Base-by-base conservation (phyloP, 2,329 filamentous ascomycete genomes). In the Penicillium vulpinum region DNA sequence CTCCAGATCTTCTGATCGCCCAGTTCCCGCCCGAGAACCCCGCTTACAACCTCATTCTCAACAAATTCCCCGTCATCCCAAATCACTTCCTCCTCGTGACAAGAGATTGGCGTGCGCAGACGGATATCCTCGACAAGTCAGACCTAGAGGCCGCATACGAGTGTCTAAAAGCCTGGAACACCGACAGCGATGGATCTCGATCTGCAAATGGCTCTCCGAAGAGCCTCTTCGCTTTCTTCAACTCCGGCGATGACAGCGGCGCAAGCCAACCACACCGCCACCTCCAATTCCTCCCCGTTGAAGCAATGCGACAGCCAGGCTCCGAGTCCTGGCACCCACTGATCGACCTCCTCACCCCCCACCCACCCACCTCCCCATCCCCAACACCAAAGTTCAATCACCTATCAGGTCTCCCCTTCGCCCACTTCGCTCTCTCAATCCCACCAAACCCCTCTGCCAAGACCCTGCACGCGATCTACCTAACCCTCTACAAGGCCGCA, bases 31-130 rank as follows among this genome's bases (percentile, higher is more conserved):
- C 61, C 11, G 60, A 65, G 31, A 64, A 67, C 5, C 71, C 74
- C 5, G 70, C 71, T 2, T 74, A 80, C 63, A 65, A 67, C 26
- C 65, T 81, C 35, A 74, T 81, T 24, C 59, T 81, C 54, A 81
- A 81, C 61, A 81, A 81, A 61, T 81, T 72, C 59, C 78, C 78
- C 9, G 75, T 81, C 5, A 81, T 81, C 15, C 70, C 72, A 7
- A 75, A 80, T 52, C 78, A 81, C 61, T 80, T 80, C 62, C 80
- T 81, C 46, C 71, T 81, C 44, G 75, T 78, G n/a, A 81, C 78
- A 4, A 77, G 70, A 40, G 63, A 60, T 9, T 79, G 73, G 67
- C 75, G 75, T 43, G 61, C 71, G 6, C 78, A 80, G 64, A 77
- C 75, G 1, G 71, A 77, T 60, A 56, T 80, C 0, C 63, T 81